Base-by-base conservation (phyloP, 208 protist species). In the Herpetomonas samuelpessoai region DNA sequence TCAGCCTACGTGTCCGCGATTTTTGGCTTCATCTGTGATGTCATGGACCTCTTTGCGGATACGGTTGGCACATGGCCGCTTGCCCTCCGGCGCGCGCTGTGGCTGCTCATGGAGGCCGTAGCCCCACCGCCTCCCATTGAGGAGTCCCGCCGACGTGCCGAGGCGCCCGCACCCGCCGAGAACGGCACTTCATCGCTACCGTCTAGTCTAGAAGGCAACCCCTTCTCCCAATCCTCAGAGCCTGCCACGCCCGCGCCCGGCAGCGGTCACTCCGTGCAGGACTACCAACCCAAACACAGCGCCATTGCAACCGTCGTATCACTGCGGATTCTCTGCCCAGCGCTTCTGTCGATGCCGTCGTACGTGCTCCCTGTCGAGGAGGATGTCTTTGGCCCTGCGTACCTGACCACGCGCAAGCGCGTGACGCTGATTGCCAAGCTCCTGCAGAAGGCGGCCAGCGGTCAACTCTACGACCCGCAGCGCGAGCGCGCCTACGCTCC, bases 361-460 rank as follows among this genome's bases (percentile, higher is more conserved):
- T 66, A 63, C 30, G 31, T 77, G 18, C 38, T 75, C 19, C 75
- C 68, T 31, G 68, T 62, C 3, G 75, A 59, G 46, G 61, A 61
- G 50, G 54, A 65, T 51, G 62, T 66, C 41, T 57, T 58, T 41
- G 47, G 50, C 24, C 59, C 62, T n/a, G 49, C 54, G 41, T 62
- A 56, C 31, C 56, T 52, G 14, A 52, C 69, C 10, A 53, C 64
- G 39, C 68, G 70, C 7, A 62, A 64, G 25, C 73, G 74, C 24
- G 71, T 57, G 41, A 71, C 44, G 18, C 19, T 48, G 10, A 19
- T 81, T 31, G 62, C 70, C 2, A 69, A 65, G 27, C 9, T 81
- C 10, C 39, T 63, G 48, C 68, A 78, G 52, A 74, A 69, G 29
- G 68, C 74, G 12, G 74, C 78, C 16, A 69, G 76, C 65, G 78